Percentiles rank a stretch among this genome's conserved stretches.
These are phyloP conservation scores for Cucurbitaria berberidis DNA, from an alignment of 2,329 filamentous ascomycete genomes.

Conservation along the genomic window DNA sequence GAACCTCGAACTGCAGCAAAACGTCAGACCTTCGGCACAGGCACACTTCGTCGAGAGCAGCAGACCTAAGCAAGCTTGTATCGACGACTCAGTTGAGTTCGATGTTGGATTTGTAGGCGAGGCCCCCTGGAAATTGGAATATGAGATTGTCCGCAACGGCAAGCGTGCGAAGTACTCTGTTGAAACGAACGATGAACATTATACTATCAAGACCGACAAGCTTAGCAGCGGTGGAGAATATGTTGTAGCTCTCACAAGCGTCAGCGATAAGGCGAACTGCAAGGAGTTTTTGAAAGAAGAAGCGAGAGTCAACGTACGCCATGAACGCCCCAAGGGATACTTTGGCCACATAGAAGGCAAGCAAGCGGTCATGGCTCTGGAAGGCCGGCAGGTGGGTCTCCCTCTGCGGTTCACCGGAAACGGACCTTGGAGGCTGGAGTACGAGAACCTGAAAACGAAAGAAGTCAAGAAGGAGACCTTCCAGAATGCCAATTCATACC, in stretches of 20 bases:
- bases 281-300: constrained; percentile 86
- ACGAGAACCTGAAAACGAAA: constrained; percentile 67
- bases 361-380: constrained; percentile 74
- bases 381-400: constrained; percentile 74
- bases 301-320: constrained; percentile 82
- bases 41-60: constrained; percentile 69
- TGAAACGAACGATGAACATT: constrained; percentile 66
- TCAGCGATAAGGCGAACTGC: constrained; percentile 86
- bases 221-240: constrained; percentile 88
- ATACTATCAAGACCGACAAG: constrained; percentile 76
- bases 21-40: constrained; percentile 90
- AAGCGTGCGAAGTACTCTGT: constrained; percentile 75
- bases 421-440: constrained; percentile 80
- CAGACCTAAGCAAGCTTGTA: constrained; percentile 71
- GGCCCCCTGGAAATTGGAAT: constrained; percentile 86
- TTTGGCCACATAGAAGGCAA: constrained; percentile 88
- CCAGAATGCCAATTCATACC: constrained; percentile 68
- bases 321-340: constrained; percentile 83
- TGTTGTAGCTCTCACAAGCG: constrained; percentile 79
- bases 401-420: constrained; percentile 87
- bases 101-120: constrained; percentile 80
- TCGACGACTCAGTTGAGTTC: constrained; percentile 79
- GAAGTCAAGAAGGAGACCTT: constrained; percentile 55
- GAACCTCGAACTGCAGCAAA: constrained; percentile 76
- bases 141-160: constrained; percentile 89